Evolutionary conservation across 1,284 basidiomycete species (phyloP).

Genomic region (Ganoderma resinaceum): DNA sequence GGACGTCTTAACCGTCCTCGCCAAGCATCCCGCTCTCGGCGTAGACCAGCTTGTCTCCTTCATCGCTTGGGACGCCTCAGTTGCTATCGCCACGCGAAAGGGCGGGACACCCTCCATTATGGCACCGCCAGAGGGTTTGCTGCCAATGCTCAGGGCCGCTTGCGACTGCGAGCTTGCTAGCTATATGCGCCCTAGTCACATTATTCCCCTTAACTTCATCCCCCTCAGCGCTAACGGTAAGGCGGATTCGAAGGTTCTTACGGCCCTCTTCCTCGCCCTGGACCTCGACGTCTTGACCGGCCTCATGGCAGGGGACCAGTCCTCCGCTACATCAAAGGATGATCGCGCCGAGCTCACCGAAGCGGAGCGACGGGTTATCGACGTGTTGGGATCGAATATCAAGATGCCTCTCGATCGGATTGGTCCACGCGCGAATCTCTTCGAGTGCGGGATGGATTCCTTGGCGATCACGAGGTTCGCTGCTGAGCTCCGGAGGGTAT

Average conservation of each 20-base stretch:
- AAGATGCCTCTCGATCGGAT: conserved; percentile 24
- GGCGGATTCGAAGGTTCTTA: conserved; percentile 50
- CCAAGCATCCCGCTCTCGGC: conserved; percentile 54
- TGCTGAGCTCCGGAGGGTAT: conserved; percentile 44
- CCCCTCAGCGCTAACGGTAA: conserved; percentile 59
- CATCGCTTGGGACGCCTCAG: conserved; percentile 46
- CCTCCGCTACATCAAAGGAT: neutral
- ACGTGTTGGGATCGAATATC: conserved; percentile 25
- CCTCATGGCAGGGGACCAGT: conserved; percentile 21
- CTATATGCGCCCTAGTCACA: conserved; percentile 60
- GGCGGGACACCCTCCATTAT: conserved; percentile 42
- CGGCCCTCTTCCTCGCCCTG: conserved; percentile 46
- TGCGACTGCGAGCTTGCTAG: conserved; percentile 53
- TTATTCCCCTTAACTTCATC: conserved; percentile 55
- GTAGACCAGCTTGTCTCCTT: conserved; percentile 58
- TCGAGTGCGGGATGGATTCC: conserved; percentile 56
- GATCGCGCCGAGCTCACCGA: conserved; percentile 25
- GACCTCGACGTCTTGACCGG: conserved; percentile 38
- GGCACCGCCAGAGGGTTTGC: conserved; percentile 41
- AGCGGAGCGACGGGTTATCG: conserved; percentile 29
- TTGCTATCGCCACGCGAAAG: conserved; percentile 47
- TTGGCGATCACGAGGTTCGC: conserved; percentile 48
- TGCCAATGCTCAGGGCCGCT: conserved; percentile 43
- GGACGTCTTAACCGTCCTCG: conserved; percentile 52
- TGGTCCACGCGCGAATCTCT: conserved; percentile 42